A percentile compares a stretch with the other conserved stretches of the same genome.
These are phyloP conservation scores for Gossypium gossypioides DNA, from an alignment of 441 rosid genomes.

Conservation along the genomic window DNA sequence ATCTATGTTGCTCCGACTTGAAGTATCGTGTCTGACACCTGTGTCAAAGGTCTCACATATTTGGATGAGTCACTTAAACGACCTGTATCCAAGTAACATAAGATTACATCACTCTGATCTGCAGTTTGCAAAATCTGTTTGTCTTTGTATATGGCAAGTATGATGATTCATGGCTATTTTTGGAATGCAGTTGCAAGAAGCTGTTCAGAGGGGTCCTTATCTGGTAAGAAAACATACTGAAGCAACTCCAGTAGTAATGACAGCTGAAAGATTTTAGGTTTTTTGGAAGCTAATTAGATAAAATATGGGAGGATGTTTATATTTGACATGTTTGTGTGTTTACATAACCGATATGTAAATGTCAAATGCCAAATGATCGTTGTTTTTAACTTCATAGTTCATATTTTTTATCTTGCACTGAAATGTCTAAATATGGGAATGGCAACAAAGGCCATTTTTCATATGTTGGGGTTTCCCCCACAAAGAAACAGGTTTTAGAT, in stretches of 20 bases:
- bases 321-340: not conserved
- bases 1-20: not conserved
- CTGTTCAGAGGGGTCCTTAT: conserved; percentile 71
- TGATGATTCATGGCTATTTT: not conserved
- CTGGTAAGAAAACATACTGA: conserved; percentile 36
- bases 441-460: too few relatives aligned
- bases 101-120: not conserved
- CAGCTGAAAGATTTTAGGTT: conserved; percentile 59
- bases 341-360: too few relatives aligned
- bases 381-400: too few relatives aligned
- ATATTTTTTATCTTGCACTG: too few relatives aligned
- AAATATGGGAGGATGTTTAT: not conserved
- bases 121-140: not conserved
- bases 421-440: too few relatives aligned
- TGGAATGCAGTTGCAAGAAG: conserved; percentile 62
- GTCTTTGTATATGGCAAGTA: not conserved
- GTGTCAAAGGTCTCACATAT: not conserved
- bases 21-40: not conserved
- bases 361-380: too few relatives aligned
- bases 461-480: too few relatives aligned
- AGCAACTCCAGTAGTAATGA: conserved; percentile 58
- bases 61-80: too few relatives aligned
- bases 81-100: not conserved
- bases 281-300: not conserved
- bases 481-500: too few relatives aligned